Conservation (phyloP, 163 green algal species). For the Prototheca wickerhamii region DNA sequence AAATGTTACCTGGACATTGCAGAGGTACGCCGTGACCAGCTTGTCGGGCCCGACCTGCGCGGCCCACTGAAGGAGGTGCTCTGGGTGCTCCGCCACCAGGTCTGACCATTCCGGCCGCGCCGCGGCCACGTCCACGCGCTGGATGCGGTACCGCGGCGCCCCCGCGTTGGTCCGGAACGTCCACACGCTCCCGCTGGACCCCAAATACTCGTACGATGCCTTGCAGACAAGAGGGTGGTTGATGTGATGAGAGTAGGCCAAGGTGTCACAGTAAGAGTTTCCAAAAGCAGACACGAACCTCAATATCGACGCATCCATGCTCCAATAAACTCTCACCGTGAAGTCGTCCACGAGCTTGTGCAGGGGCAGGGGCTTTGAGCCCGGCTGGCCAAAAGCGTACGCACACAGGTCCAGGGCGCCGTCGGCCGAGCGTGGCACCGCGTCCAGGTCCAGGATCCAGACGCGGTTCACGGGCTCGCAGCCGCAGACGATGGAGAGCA, state of each 20-base stretch:
- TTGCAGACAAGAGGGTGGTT: not conserved
- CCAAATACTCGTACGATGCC: constrained; percentile 62
- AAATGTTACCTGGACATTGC: constrained; percentile 40
- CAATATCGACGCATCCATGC: not conserved
- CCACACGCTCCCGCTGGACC: constrained; percentile 54
- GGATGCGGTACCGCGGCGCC: constrained; percentile 42
- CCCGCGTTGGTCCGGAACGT: constrained; percentile 75
- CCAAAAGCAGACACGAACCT: too few species aligned
- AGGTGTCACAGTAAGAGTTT: too few species aligned
- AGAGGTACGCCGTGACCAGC: constrained; percentile 63
- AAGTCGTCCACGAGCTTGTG: constrained; percentile 73
- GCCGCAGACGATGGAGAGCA: constrained; percentile 60
- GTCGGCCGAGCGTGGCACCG: constrained; percentile 11
- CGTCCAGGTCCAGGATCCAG: constrained; percentile 38
- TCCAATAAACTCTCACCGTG: not conserved
- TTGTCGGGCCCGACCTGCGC: constrained; percentile 55
- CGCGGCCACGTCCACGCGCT: constrained; percentile 14
- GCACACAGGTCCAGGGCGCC: constrained; percentile 40
- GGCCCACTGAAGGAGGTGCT: constrained; percentile 72
- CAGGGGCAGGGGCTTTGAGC: constrained; percentile 44
- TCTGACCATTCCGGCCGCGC: constrained; percentile 44
- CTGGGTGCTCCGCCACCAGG: constrained; percentile 63
- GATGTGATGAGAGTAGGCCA: not conserved
- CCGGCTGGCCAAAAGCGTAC: constrained; percentile 46
- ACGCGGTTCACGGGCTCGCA: constrained; percentile 78